phyloP scores from a whole-genome alignment of 2,329 filamentous ascomycete species.

The Claviceps sp. region DNA sequence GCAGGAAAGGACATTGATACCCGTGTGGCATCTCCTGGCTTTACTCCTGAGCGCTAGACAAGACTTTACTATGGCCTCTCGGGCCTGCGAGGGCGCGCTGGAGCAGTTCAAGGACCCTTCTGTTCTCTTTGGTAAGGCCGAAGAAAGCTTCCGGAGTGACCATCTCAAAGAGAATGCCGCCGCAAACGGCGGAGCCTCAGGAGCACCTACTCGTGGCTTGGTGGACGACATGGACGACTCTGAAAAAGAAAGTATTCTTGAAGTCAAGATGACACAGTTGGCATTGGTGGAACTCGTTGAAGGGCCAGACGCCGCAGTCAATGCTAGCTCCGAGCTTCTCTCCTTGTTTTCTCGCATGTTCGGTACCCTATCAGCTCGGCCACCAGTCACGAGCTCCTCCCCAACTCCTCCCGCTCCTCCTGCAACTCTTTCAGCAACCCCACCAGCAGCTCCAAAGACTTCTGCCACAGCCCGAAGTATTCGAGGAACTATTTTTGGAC shows the following conservation, averaged over 20 bases:
- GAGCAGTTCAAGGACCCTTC: constrained; percentile 70
- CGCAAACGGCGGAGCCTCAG: constrained; percentile 10
- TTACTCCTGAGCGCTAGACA: constrained; percentile 76
- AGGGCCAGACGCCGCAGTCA: constrained; percentile 73
- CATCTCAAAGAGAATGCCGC: constrained; percentile 48
- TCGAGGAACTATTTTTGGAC: constrained; percentile 67
- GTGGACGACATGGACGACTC: constrained; percentile 70
- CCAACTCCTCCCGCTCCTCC: not conserved
- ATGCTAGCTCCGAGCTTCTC: constrained; percentile 74
- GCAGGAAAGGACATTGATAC: constrained; percentile 55
- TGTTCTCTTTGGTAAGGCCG: constrained; percentile 53
- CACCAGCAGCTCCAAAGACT: constrained; percentile 51
- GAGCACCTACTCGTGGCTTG: constrained; percentile 29
- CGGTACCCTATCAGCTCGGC: constrained; percentile 37
- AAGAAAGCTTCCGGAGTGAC: constrained; percentile 47
- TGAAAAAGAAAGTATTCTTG: constrained; percentile 78
- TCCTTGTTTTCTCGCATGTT: constrained; percentile 73
- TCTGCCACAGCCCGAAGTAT: constrained; percentile 58
- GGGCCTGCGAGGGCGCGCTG: constrained; percentile 80
- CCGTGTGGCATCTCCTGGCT: constrained; percentile 83
- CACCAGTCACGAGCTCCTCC: constrained; percentile 22
- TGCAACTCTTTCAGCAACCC: constrained; percentile 15
- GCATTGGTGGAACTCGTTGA: constrained; percentile 71
- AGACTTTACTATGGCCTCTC: constrained; percentile 66
- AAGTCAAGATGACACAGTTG: constrained; percentile 92